phyloP scores from a whole-genome alignment of 768 basidiomycete genomes.

The Termitomyces sp. region DNA sequence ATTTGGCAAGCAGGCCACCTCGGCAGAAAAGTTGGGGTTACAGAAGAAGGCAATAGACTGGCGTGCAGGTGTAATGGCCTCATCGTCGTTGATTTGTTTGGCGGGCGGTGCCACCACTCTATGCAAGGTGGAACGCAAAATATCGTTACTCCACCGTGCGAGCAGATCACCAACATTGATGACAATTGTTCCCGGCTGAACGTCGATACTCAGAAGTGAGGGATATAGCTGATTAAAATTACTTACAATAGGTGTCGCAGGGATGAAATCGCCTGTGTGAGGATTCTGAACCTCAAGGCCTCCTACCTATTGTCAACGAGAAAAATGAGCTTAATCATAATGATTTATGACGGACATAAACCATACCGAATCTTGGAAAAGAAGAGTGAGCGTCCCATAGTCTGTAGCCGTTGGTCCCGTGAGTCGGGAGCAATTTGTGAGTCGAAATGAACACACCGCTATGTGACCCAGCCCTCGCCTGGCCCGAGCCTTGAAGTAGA shows the following conservation, averaged over 20 bases:
- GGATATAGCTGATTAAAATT: background rate
- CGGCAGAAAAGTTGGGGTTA: slow-evolving; percentile 71
- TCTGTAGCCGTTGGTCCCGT: slow-evolving; percentile 36
- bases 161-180: slow-evolving; percentile 82
- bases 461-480: slow-evolving; percentile 81
- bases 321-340: background rate
- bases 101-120: slow-evolving; percentile 75
- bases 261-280: slow-evolving; percentile 66
- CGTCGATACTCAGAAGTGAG: background rate
- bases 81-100: slow-evolving; percentile 43
- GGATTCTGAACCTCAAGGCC: slow-evolving; percentile 84
- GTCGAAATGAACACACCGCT: slow-evolving; percentile 45
- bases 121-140: slow-evolving; percentile 77
- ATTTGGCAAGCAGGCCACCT: slow-evolving; percentile 71
- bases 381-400: slow-evolving; percentile 77
- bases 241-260: slow-evolving; percentile 75
- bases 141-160: slow-evolving; percentile 81
- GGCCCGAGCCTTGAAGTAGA: slow-evolving; percentile 59
- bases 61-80: slow-evolving; percentile 59
- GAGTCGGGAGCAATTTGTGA: background rate
- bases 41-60: slow-evolving; percentile 89
- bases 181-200: slow-evolving; percentile 75
- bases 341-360: background rate
- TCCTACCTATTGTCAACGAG: slow-evolving; percentile 51
- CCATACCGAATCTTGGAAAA: slow-evolving; percentile 74